Evolutionary conservation across 1,284 basidiomycete genomes (phyloP).

Genomic region (Hemileia vastatrix): DNA sequence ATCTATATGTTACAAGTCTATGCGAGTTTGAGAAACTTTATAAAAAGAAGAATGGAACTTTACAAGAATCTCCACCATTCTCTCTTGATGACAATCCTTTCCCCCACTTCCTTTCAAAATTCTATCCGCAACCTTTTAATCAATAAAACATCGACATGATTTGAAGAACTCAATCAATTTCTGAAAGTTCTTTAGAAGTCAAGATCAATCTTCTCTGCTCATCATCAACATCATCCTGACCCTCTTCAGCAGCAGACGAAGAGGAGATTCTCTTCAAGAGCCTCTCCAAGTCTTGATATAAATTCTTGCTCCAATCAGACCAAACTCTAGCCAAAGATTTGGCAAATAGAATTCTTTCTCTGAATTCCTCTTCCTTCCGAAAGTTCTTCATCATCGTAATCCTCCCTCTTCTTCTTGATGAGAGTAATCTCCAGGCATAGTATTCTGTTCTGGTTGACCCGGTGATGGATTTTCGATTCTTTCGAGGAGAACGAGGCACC

Average conservation of each 20-base stretch:
- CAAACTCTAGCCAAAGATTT: not conserved
- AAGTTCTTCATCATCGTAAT: not conserved
- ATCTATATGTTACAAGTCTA: too few relatives aligned
- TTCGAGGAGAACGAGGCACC: too few relatives aligned
- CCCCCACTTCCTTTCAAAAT: too few relatives aligned
- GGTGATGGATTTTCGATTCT: too few relatives aligned
- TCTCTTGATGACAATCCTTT: too few relatives aligned
- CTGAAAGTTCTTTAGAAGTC: not conserved
- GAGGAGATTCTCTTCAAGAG: too few relatives aligned
- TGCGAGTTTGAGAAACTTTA: too few relatives aligned
- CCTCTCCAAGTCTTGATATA: not conserved
- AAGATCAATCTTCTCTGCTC: not conserved
- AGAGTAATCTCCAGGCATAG: constrained; percentile 30
- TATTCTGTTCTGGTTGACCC: not conserved
- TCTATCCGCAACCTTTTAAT: too few relatives aligned
- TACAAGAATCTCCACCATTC: too few relatives aligned
- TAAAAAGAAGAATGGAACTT: too few relatives aligned
- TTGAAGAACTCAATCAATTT: not conserved
- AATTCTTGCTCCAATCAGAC: not conserved
- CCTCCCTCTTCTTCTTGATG: not conserved
- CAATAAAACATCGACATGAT: too few relatives aligned
- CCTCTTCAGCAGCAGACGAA: not conserved
- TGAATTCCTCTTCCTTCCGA: not conserved
- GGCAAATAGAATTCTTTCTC: not conserved
- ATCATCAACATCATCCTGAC: not conserved